phyloP scores from a whole-genome alignment of 768 basidiomycete species.

The Gloeostereum incarnatum region DNA sequence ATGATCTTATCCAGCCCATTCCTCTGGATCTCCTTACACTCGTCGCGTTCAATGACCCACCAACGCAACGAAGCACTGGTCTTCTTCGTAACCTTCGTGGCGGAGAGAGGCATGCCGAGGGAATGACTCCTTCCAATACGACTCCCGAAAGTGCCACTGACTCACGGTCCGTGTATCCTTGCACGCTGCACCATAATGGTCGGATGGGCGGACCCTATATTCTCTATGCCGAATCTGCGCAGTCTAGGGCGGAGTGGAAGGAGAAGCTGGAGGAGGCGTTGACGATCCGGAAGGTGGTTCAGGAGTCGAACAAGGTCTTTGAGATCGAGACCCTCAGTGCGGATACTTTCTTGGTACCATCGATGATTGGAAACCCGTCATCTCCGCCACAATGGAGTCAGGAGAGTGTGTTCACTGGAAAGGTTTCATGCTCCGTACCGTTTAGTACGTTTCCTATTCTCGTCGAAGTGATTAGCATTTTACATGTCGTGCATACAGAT shows the following conservation, averaged over 20 bases:
- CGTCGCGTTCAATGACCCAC: constrained; percentile 73
- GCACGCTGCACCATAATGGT: constrained; percentile 84
- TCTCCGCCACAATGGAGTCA: constrained; percentile 33
- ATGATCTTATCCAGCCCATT: constrained; percentile 54
- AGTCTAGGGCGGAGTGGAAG: constrained; percentile 81
- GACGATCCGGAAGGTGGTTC: constrained; percentile 73
- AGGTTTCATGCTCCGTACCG: constrained; percentile 68
- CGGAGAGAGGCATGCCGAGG: constrained; percentile 22
- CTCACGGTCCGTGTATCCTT: constrained; percentile 75
- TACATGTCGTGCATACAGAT: constrained; percentile 30
- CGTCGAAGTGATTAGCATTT: neutral
- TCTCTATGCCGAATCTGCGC: constrained; percentile 76
- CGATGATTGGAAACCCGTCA: constrained; percentile 34
- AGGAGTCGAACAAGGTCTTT: constrained; percentile 92
- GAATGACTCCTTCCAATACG: constrained; percentile 9
- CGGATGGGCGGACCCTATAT: constrained; percentile 81
- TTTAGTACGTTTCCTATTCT: constrained; percentile 31
- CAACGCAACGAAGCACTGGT: constrained; percentile 67
- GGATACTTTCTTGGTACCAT: constrained; percentile 80
- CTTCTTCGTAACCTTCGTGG: constrained; percentile 57
- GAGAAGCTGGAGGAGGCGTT: constrained; percentile 84
- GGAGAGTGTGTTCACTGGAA: constrained; percentile 47
- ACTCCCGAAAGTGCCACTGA: constrained; percentile 38
- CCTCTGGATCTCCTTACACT: constrained; percentile 86
- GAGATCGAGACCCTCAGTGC: constrained; percentile 85